A percentile compares a stretch with the other conserved stretches of the same genome.
Conservation (phyloP, 2,329 filamentous ascomycete species). For the Cladosporium sphaerospermum region DNA sequence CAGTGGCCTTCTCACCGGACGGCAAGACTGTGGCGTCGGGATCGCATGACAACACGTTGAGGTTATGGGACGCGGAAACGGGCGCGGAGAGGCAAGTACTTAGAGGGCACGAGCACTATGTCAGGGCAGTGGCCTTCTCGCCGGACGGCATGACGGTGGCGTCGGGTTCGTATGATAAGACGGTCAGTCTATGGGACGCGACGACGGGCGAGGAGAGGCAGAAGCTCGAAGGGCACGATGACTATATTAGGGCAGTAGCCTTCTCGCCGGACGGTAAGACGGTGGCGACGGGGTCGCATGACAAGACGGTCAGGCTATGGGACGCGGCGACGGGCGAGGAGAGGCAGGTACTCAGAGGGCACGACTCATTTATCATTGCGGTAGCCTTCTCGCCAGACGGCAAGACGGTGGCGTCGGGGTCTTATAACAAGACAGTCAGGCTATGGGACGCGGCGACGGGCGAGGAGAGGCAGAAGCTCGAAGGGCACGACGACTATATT, state of each 20-base stretch:
- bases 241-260: too few relatives aligned
- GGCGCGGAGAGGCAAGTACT: too few relatives aligned
- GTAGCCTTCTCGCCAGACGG: slow-evolving; percentile 15
- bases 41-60: too few relatives aligned
- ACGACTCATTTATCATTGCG: slow-evolving; percentile 14
- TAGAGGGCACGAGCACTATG: too few relatives aligned
- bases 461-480: slow-evolving; percentile 5
- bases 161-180: too few relatives aligned
- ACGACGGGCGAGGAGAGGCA: slow-evolving; percentile 13
- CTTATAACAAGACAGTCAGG: too few relatives aligned
- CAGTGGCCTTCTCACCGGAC: too few relatives aligned
- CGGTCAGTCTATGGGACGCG: slow-evolving; percentile 14
- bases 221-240: slow-evolving; percentile 18
- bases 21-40: too few relatives aligned
- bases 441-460: slow-evolving; percentile 11
- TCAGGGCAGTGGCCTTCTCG: background rate
- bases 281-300: too few relatives aligned
- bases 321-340: slow-evolving; percentile 7
- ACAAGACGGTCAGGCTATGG: background rate
- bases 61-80: too few relatives aligned
- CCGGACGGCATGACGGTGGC: slow-evolving; percentile 12
- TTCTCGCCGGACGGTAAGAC: slow-evolving; percentile 12
- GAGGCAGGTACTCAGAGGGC: background rate
- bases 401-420: too few relatives aligned
- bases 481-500: slow-evolving; percentile 17